Evolutionary conservation across 2,329 filamentous ascomycete species (phyloP).

Genomic region (Aspergillus viridinutans): DNA sequence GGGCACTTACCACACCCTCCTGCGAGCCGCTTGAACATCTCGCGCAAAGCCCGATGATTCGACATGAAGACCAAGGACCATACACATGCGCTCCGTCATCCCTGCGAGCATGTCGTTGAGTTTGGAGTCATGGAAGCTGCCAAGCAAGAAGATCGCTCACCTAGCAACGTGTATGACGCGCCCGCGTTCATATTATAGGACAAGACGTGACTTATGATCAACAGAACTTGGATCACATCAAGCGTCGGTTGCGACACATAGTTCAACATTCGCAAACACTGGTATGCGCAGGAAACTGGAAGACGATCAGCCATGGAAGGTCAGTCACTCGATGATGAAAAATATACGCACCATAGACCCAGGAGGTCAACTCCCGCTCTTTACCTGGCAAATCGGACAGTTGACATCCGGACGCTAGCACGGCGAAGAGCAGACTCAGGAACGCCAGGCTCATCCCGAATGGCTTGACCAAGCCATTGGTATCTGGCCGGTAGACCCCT

Average conservation of each 20-base stretch:
- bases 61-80: slow-evolving; percentile 55
- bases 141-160: slow-evolving; percentile 27
- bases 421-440: slow-evolving; percentile 58
- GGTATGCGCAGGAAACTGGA: slow-evolving; percentile 59
- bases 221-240: slow-evolving; percentile 58
- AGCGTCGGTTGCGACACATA: slow-evolving; percentile 59
- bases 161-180: slow-evolving; percentile 58
- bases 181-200: slow-evolving; percentile 63
- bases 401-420: slow-evolving; percentile 59
- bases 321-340: neutral
- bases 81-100: slow-evolving; percentile 46
- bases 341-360: slow-evolving; percentile 52
- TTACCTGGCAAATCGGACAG: slow-evolving; percentile 53
- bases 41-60: slow-evolving; percentile 48
- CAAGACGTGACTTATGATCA: slow-evolving; percentile 60
- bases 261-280: slow-evolving; percentile 60
- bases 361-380: slow-evolving; percentile 59
- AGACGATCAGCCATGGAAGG: slow-evolving; percentile 18
- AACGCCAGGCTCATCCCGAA: slow-evolving; percentile 57
- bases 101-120: slow-evolving; percentile 14
- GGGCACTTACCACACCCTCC: slow-evolving; percentile 33
- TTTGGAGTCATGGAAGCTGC: neutral
- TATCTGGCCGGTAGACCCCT: slow-evolving; percentile 37
- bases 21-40: slow-evolving; percentile 38
- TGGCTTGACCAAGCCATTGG: slow-evolving; percentile 50